These are phyloP conservation scores for Dactylellina haptotyla DNA, from an alignment of 2,329 filamentous ascomycete genomes.

Conservation along the genomic window DNA sequence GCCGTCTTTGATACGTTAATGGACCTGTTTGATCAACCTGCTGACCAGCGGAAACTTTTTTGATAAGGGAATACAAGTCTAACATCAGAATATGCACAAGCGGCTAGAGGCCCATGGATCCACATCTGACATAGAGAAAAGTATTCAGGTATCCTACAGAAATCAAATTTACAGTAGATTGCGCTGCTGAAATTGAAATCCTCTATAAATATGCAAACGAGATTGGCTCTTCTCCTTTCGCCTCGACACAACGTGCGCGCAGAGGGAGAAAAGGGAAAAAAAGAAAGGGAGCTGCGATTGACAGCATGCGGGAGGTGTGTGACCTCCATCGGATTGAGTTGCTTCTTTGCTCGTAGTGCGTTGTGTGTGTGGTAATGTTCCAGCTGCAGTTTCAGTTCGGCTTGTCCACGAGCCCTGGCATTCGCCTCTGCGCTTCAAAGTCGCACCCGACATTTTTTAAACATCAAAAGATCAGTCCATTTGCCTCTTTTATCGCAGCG, in stretches of 20 bases:
- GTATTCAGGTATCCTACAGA: too few species aligned
- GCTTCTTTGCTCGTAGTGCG: conserved; percentile 49
- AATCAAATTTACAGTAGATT: neutral
- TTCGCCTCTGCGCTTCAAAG: conserved; percentile 47
- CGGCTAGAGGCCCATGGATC: neutral
- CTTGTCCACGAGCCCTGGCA: conserved; percentile 45
- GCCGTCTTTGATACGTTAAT: conserved; percentile 16
- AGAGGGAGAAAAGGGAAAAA: neutral
- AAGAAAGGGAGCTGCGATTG: conserved; percentile 22
- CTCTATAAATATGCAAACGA: conserved; percentile 47
- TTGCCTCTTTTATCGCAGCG: conserved; percentile 35
- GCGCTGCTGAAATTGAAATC: conserved; percentile 34
- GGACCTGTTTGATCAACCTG: conserved; percentile 30
- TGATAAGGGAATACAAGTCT: conserved; percentile 7
- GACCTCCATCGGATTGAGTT: conserved; percentile 40
- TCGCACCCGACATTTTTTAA: conserved; percentile 19
- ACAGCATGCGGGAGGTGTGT: conserved; percentile 36
- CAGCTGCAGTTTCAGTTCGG: conserved; percentile 53
- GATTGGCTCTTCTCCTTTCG: conserved; percentile 34
- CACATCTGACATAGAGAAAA: conserved; percentile 11
- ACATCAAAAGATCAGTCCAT: conserved; percentile 19
- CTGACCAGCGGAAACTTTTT: conserved; percentile 26
- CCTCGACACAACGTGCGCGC: conserved; percentile 1
- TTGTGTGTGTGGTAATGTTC: conserved; percentile 54
- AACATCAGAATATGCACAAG: neutral